Evolutionary conservation across 1,284 basidiomycete species (phyloP).

Genomic region (Tilletia caries): DNA sequence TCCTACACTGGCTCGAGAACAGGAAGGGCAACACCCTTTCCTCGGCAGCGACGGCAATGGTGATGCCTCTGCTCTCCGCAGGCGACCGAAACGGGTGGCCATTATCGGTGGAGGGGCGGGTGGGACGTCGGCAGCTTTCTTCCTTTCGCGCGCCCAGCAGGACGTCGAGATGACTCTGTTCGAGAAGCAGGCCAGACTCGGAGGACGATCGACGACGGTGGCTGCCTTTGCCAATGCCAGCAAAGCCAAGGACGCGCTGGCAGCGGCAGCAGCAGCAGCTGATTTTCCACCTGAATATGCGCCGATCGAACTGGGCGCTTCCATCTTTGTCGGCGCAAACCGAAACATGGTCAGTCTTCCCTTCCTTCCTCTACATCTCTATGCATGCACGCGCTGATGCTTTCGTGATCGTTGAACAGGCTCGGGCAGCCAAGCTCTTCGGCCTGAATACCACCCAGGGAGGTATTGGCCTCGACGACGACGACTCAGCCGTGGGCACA

Average conservation of each 20-base stretch:
- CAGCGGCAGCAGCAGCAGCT: too few species aligned
- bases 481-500: constrained; percentile 22
- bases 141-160: constrained; percentile 63
- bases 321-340: constrained; percentile 79
- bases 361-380: not conserved
- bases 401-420: constrained; percentile 20
- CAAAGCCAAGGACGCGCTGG: not conserved
- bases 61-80: too few species aligned
- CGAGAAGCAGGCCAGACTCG: constrained; percentile 71
- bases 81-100: constrained; percentile 58
- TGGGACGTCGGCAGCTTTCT: constrained; percentile 81
- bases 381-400: not conserved
- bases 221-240: constrained; percentile 68
- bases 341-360: constrained; percentile 59
- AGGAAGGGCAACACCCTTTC: too few species aligned
- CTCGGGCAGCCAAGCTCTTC: constrained; percentile 18
- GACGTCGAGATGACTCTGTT: constrained; percentile 76
- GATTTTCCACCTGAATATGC: constrained; percentile 51
- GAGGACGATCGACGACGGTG: constrained; percentile 75
- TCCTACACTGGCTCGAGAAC: too few species aligned
- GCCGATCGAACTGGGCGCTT: constrained; percentile 77
- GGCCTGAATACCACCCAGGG: constrained; percentile 1
- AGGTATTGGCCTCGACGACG: constrained; percentile 10
- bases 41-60: too few species aligned
- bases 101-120: constrained; percentile 87